Conservation (phyloP, 345 rosid genomes). For the Salix purpurea region DNA sequence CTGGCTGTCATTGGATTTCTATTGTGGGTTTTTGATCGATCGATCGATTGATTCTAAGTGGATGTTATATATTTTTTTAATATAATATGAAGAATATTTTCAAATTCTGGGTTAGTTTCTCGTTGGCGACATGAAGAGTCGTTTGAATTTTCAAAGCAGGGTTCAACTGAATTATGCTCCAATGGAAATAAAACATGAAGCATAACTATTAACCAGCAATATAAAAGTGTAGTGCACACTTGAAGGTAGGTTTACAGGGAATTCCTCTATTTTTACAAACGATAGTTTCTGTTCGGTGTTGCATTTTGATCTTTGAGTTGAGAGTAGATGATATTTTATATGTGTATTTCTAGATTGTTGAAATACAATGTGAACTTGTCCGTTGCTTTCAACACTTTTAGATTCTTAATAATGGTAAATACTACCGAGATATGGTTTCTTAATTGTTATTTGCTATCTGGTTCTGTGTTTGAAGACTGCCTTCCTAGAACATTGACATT, state of each 20-base stretch:
- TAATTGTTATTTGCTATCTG: neutral
- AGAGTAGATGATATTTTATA: neutral
- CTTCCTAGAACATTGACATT: neutral
- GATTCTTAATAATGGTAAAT: neutral
- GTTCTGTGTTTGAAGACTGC: neutral
- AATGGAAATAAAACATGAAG: neutral
- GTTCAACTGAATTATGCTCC: neutral
- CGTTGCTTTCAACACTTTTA: neutral
- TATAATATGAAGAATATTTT: neutral
- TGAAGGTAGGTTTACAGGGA: neutral
- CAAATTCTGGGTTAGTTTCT: neutral
- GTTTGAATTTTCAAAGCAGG: neutral
- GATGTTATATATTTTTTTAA: neutral
- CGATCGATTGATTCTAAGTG: neutral
- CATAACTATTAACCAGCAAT: neutral
- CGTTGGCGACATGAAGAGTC: neutral
- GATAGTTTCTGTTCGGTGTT: neutral
- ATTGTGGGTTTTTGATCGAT: slow-evolving; percentile 5
- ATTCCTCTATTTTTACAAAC: neutral
- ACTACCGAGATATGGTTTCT: neutral
- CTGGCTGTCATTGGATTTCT: neutral
- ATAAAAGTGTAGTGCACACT: neutral
- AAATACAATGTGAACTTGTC: neutral
- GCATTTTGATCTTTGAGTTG: neutral
- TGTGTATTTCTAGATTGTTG: neutral